These are phyloP conservation scores for Fusarium devonianum DNA, from an alignment of 2,329 filamentous ascomycete species.

Conservation along the genomic window DNA sequence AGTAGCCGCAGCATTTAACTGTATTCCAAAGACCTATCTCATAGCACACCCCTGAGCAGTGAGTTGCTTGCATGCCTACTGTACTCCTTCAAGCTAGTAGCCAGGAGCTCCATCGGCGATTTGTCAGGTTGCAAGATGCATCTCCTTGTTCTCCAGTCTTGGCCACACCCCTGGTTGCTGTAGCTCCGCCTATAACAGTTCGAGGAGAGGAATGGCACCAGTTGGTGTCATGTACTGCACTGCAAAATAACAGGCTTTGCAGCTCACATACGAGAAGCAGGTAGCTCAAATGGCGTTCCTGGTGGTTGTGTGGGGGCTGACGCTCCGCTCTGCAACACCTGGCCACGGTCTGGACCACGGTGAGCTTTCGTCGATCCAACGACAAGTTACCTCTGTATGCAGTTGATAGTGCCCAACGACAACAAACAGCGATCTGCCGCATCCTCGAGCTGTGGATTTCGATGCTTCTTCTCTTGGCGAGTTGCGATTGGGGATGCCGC, in stretches of 20 bases:
- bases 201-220: constrained; percentile 16
- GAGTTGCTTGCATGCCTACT: too few species aligned
- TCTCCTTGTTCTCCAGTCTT: constrained; percentile 6
- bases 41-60: too few species aligned
- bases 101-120: too few species aligned
- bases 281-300: constrained; percentile 23
- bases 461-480: not conserved
- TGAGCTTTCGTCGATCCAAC: constrained; percentile 36
- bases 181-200: constrained; percentile 27
- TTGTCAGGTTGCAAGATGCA: too few species aligned
- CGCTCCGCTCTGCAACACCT: too few species aligned
- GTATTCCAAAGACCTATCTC: too few species aligned
- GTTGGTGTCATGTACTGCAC: constrained; percentile 17
- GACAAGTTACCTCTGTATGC: constrained; percentile 22
- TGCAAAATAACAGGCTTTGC: constrained; percentile 23
- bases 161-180: constrained; percentile 21
- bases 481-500: constrained; percentile 3
- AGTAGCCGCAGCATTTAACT: too few species aligned
- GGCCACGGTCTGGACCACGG: constrained; percentile 37
- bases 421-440: constrained; percentile 2
- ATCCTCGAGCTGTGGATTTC: constrained; percentile 11
- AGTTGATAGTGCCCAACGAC: not conserved
- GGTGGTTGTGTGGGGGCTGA: constrained; percentile 28
- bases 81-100: too few species aligned
- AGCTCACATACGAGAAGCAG: constrained; percentile 16